These are phyloP conservation scores for Stropharia rugosoannulata DNA, from an alignment of 768 basidiomycete species.

Conservation along the genomic window DNA sequence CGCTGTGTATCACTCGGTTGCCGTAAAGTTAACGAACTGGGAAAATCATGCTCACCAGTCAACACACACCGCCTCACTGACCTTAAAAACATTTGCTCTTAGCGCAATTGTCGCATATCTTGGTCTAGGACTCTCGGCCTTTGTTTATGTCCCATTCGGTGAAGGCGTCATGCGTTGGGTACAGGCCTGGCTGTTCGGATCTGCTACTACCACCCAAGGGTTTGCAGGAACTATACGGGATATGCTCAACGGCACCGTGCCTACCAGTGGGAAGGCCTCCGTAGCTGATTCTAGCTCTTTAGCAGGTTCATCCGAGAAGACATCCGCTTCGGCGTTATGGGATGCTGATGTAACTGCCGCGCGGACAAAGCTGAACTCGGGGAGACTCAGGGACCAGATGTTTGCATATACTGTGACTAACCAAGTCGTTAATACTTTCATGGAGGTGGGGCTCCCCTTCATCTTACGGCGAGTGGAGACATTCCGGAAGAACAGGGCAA, in stretches of 20 bases:
- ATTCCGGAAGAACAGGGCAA: constrained; percentile 41
- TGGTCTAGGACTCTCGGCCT: constrained; percentile 89
- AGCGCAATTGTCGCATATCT: constrained; percentile 90
- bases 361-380: constrained; percentile 60
- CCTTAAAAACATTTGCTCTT: constrained; percentile 88
- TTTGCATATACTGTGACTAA: constrained; percentile 92
- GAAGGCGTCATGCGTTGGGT: constrained; percentile 71
- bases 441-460: constrained; percentile 82
- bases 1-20: constrained; percentile 66
- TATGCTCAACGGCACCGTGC: constrained; percentile 30
- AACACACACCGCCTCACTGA: constrained; percentile 74
- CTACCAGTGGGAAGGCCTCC: constrained; percentile 4
- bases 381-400: constrained; percentile 84
- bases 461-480: constrained; percentile 58
- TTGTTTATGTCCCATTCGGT: constrained; percentile 94
- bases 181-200: constrained; percentile 41
- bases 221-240: constrained; percentile 20
- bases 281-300: not conserved
- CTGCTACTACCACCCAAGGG: constrained; percentile 16
- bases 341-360: constrained; percentile 50
- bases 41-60: constrained; percentile 90
- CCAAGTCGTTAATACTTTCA: constrained; percentile 76
- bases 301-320: constrained; percentile 11
- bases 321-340: constrained; percentile 37
- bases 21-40: constrained; percentile 75